Evolutionary conservation across 352 stramenopile species (phyloP).

Genomic region (Proteromonas lacertae): DNA sequence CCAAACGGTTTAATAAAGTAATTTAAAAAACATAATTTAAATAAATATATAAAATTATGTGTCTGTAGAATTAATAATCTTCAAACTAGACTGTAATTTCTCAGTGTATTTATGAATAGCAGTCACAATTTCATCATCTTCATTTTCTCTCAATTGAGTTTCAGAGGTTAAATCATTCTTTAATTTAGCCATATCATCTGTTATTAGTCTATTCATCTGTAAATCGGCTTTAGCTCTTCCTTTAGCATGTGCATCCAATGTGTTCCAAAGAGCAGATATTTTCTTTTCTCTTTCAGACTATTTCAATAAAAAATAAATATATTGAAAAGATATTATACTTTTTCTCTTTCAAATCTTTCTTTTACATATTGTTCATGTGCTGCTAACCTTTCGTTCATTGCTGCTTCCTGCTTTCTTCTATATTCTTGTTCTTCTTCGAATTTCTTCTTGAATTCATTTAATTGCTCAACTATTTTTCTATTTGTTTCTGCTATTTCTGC

Average conservation of each 20-base stretch:
- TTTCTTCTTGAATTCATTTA: no score
- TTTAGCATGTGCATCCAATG: no score
- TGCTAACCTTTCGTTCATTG: constrained; percentile 1
- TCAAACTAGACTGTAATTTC: constrained; percentile 6
- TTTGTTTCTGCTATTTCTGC: no score
- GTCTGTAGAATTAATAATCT: constrained; percentile 7
- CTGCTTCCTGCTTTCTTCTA: no score
- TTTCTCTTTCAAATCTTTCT: constrained; percentile 1
- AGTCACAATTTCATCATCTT: constrained; percentile 7
- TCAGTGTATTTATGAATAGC: constrained; percentile 5
- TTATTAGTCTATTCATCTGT: no score
- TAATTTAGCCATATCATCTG: no score
- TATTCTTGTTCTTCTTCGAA: no score
- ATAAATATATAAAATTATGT: constrained; percentile 5
- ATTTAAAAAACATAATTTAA: no score
- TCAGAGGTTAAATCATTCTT: neutral
- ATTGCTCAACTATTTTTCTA: no score
- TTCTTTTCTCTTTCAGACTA: constrained; percentile 1
- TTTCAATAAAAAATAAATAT: constrained; percentile 1
- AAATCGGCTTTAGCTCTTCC: constrained; percentile 3
- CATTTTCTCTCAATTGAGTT: neutral
- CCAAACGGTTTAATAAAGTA: no score
- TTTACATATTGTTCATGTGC: neutral
- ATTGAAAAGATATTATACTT: constrained; percentile 1
- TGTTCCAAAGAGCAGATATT: no score